A percentile compares a stretch with the other conserved stretches of the same genome.
Evolutionary conservation across 306 rosid species (phyloP).

Genomic region (Alnus rubra): DNA sequence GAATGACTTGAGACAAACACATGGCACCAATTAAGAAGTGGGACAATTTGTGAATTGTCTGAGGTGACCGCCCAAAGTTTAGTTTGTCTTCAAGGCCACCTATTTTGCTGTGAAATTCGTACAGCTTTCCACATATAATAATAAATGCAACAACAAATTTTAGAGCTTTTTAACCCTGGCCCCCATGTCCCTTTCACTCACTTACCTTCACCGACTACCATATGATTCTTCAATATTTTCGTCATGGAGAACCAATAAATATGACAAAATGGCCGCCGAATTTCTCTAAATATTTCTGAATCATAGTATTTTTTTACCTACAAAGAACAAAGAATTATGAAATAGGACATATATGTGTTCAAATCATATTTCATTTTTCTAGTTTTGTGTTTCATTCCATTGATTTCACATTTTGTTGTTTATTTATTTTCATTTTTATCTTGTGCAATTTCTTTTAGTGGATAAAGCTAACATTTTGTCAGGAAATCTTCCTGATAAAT

Average conservation of each 20-base stretch:
- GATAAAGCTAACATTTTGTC: too few relatives aligned
- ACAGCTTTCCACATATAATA: not conserved
- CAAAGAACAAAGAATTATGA: not conserved
- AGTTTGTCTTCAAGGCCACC: constrained; percentile 44
- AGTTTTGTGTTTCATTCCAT: too few relatives aligned
- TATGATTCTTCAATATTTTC: constrained; percentile 7
- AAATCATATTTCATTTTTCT: too few relatives aligned
- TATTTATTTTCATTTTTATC: too few relatives aligned
- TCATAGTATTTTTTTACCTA: not conserved
- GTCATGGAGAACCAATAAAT: not conserved
- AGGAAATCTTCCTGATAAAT: too few relatives aligned
- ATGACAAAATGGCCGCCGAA: not conserved
- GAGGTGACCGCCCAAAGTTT: constrained; percentile 27
- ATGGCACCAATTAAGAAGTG: constrained; percentile 19
- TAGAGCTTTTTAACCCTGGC: constrained; percentile 10
- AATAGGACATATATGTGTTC: too few relatives aligned
- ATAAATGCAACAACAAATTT: constrained; percentile 9
- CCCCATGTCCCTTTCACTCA: constrained; percentile 10
- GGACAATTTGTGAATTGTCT: not conserved
- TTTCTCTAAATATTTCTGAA: not conserved
- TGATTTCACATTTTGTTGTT: too few relatives aligned
- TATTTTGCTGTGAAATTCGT: constrained; percentile 4
- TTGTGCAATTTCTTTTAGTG: too few relatives aligned
- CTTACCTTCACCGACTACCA: not conserved
- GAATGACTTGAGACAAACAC: constrained; percentile 37